Percentiles rank a stretch among this genome's conserved stretches.
phyloP scores from a whole-genome alignment of 331 rosid genomes.

The Malus hybrid region DNA sequence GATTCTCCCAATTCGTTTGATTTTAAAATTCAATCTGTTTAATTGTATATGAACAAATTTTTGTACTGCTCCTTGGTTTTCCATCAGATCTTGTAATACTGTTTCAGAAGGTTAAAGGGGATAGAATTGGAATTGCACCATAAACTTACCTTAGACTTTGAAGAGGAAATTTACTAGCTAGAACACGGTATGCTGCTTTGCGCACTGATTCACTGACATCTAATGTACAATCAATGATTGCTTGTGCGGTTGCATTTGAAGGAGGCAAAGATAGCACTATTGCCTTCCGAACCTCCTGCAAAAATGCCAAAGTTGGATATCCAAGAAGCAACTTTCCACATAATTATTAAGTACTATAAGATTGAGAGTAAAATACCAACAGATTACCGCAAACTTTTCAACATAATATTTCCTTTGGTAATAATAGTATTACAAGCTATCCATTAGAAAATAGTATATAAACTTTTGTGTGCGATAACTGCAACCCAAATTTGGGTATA shows the following conservation, averaged over 20 bases:
- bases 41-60: not conserved
- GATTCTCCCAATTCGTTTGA: not conserved
- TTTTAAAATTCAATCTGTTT: not conserved
- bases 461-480: not conserved
- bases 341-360: not conserved
- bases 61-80: not conserved
- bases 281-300: conserved; percentile 90
- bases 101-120: not conserved
- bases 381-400: not conserved
- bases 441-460: not conserved
- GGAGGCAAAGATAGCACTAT: conserved; percentile 85
- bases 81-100: not conserved
- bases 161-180: conserved; percentile 90
- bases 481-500: not conserved
- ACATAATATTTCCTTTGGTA: not conserved
- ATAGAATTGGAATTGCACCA: not conserved
- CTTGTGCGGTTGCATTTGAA: conserved; percentile 68
- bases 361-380: not conserved
- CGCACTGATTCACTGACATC: conserved; percentile 94
- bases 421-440: not conserved
- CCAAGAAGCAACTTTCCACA: not conserved
- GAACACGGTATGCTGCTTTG: conserved; percentile 73
- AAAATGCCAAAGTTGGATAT: conserved; percentile 5
- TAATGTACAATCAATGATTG: conserved; percentile 73
- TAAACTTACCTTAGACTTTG: conserved; percentile 82